Percentiles rank a stretch among this genome's conserved stretches.
These are phyloP conservation scores for Alternaria viburni DNA, from an alignment of 2,329 filamentous ascomycete species.

Conservation along the genomic window DNA sequence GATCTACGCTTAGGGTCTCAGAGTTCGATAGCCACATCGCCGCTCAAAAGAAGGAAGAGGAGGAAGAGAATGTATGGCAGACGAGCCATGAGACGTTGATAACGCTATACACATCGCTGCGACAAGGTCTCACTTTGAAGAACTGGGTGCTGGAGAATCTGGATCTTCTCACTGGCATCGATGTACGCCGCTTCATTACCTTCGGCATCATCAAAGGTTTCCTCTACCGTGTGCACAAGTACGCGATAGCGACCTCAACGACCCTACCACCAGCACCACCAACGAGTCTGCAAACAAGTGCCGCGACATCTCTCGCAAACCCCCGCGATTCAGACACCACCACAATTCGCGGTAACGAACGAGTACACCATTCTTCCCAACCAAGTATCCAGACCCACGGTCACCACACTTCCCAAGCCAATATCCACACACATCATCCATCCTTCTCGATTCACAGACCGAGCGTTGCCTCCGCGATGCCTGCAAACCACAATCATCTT, in stretches of 20 bases:
- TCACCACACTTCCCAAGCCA: constrained; percentile 11
- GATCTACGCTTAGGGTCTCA: constrained; percentile 20
- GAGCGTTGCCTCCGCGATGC: constrained; percentile 21
- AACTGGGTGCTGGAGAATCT: constrained; percentile 84
- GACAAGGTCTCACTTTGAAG: constrained; percentile 80
- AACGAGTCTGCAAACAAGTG: constrained; percentile 29
- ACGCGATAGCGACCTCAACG: constrained; percentile 66
- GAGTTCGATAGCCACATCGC: constrained; percentile 17
- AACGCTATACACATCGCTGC: constrained; percentile 83
- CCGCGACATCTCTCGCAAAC: constrained; percentile 21
- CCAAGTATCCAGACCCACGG: background rate
- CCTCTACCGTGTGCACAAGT: constrained; percentile 90
- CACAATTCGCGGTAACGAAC: constrained; percentile 23
- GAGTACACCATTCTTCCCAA: constrained; percentile 8
- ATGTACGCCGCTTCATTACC: constrained; percentile 89
- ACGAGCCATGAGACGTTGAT: constrained; percentile 61
- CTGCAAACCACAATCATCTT: background rate
- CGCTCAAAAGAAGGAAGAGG: constrained; percentile 10
- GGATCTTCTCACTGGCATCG: constrained; percentile 75
- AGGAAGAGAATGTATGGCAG: constrained; percentile 17
- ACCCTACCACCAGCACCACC: constrained; percentile 35
- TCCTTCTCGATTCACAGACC: constrained; percentile 28
- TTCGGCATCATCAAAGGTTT: constrained; percentile 97
- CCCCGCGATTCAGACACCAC: constrained; percentile 26
- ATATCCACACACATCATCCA: constrained; percentile 18